Evolutionary conservation across 1,284 basidiomycete genomes (phyloP).

Genomic region (Cryptococcus neoformans): DNA sequence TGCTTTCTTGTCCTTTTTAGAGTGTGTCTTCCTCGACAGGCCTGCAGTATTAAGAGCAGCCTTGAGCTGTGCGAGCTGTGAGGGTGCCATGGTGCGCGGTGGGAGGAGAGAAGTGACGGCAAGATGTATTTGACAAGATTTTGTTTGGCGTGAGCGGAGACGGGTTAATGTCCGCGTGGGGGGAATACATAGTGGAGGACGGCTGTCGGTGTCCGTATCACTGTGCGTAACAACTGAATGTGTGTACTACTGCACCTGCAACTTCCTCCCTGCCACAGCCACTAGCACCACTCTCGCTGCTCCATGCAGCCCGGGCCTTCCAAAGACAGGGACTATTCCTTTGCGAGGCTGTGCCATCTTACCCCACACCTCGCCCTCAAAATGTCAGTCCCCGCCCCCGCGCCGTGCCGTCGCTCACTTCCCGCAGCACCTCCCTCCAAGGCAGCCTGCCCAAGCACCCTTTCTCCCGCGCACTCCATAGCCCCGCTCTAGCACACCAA

Average conservation of each 20-base stretch:
- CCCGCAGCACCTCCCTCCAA: conserved; percentile 72
- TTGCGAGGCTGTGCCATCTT: conserved; percentile 81
- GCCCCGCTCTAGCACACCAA: conserved; percentile 60
- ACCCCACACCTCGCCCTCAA: conserved; percentile 81
- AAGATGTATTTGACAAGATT: too few species aligned
- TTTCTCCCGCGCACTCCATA: too few species aligned
- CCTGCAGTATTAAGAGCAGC: conserved; percentile 74
- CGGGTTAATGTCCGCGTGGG: too few species aligned
- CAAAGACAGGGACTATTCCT: conserved; percentile 68
- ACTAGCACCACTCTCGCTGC: too few species aligned
- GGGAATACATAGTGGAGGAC: too few species aligned
- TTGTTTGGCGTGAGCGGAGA: too few species aligned
- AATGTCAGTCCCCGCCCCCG: conserved; percentile 58
- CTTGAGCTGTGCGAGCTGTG: conserved; percentile 84
- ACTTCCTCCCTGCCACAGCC: background rate
- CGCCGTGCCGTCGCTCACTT: conserved; percentile 7
- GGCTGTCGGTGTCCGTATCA: too few species aligned
- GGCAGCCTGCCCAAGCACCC: conserved; percentile 56
- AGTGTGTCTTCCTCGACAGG: conserved; percentile 57
- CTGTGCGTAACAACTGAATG: too few species aligned
- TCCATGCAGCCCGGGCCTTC: conserved; percentile 17
- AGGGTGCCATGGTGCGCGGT: conserved; percentile 48
- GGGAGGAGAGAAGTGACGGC: background rate
- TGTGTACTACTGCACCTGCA: background rate
- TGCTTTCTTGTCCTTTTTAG: conserved; percentile 61